A percentile compares a stretch with the other conserved stretches of the same genome.
Evolutionary conservation across 2,329 filamentous ascomycete genomes (phyloP).

Genomic region (Trichoderma sp.): DNA sequence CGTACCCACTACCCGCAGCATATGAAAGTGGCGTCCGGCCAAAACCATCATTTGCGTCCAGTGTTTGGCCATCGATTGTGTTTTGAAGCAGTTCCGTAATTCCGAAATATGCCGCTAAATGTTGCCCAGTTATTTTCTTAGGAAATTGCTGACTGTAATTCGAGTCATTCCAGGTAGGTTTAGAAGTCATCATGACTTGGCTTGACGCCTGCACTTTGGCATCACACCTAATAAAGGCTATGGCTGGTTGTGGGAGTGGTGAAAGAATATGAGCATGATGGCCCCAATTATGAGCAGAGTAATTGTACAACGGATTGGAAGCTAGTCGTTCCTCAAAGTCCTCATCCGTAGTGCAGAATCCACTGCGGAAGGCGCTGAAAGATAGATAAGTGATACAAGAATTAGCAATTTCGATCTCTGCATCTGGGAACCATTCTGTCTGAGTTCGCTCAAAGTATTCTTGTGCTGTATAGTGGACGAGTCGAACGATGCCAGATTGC

Average conservation of each 20-base stretch:
- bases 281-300: neutral
- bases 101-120: neutral
- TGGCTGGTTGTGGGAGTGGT: neutral
- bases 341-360: neutral
- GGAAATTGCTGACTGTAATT: neutral
- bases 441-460: neutral
- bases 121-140: neutral
- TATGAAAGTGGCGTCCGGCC: neutral
- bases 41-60: neutral
- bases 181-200: neutral
- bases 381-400: neutral
- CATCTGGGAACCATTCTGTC: neutral
- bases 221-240: too few species aligned
- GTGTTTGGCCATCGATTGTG: too few species aligned
- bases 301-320: neutral
- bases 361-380: neutral
- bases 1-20: neutral
- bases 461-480: neutral
- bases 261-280: neutral
- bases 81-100: too few species aligned
- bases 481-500: neutral
- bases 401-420: neutral
- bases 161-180: neutral
- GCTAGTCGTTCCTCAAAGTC: neutral
- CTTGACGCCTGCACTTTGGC: neutral